Evolutionary conservation across 148 eudicot genomes (phyloP), one percentile per base, ranked within the genome.

Genomic region (Gaultheria prostrata): DNA sequence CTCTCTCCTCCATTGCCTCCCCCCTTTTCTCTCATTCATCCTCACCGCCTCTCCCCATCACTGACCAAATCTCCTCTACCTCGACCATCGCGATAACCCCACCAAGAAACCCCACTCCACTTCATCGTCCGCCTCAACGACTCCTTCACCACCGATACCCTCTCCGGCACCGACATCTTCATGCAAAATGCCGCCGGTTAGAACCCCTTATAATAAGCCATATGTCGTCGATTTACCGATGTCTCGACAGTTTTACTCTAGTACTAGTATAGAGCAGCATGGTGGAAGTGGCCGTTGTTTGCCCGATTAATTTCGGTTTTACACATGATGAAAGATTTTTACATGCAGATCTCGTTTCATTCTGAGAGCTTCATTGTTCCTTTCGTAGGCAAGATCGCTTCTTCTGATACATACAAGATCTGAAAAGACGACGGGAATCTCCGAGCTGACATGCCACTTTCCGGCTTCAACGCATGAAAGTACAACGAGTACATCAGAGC

Each of bases 281-380:
- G 98, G 98, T 45, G 87, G 17, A 97, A 97, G 90, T 97, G 99
- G 98, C 11, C 91, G 96, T 11, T 88, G 99, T 0, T 86, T 97
- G 17, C 99, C 99, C 87, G 99, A 17, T 84, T 97, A 0, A 86
- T 95, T 1, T 90, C 90, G 1, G 98, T 80, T 0, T 89, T 97
- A 26, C 89, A 94, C 12, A 79, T 93, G 0, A 93, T 95, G 98
- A 69, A 98, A 0, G 96, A 97, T 76, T 97, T 97, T 81, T 97
- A 97, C 81, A 84, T 95, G 93, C 98, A 97, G 86, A 92, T 97
- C 54, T 88, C 91, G 30, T 97, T 97, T 75, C 98, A 93, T 48
- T 97, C 95, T 76, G 99, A 97, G 86, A 93, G 97, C 83, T 97
- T 98, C 0, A 88, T 97, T 51, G 95, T 97, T 20, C 99, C 99